Evolutionary conservation across 768 basidiomycete genomes (phyloP).

Genomic region (Collybia sordida): DNA sequence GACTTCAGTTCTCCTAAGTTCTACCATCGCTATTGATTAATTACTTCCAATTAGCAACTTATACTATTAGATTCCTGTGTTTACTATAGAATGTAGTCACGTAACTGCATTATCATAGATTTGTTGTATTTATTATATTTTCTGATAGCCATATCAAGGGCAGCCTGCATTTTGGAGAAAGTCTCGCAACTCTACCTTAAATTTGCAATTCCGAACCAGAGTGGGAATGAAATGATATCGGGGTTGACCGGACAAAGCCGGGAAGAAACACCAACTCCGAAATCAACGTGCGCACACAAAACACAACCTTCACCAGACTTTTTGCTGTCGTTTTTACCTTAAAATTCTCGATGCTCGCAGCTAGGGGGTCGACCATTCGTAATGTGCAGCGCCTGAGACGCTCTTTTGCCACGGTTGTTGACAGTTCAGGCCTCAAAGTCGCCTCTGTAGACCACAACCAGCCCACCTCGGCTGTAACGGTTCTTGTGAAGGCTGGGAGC

Average conservation of each 20-base stretch:
- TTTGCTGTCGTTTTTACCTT: constrained; percentile 15
- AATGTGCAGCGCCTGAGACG: constrained; percentile 59
- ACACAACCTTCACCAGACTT: constrained; percentile 24
- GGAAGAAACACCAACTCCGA: constrained; percentile 17
- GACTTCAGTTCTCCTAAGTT: no score
- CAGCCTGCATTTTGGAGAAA: no score
- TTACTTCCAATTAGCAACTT: no score
- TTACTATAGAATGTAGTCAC: no score
- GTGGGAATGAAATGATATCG: no score
- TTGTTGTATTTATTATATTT: no score
- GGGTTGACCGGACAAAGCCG: constrained; percentile 19
- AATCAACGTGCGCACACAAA: constrained; percentile 17
- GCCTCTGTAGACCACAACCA: constrained; percentile 81
- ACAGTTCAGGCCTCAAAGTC: constrained; percentile 81
- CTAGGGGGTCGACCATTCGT: constrained; percentile 59
- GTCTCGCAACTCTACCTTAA: no score
- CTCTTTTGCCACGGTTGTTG: constrained; percentile 81
- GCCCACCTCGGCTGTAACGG: constrained; percentile 82
- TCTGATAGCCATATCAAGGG: no score
- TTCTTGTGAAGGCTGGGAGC: constrained; percentile 91
- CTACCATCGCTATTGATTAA: no score
- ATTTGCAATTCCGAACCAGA: no score
- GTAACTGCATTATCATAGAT: no score
- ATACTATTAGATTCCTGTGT: no score
- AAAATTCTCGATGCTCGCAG: constrained; percentile 55